A percentile compares a stretch with the other conserved stretches of the same genome.
Conservation (phyloP, 805 yeast species). For the Priceomyces medius region DNA sequence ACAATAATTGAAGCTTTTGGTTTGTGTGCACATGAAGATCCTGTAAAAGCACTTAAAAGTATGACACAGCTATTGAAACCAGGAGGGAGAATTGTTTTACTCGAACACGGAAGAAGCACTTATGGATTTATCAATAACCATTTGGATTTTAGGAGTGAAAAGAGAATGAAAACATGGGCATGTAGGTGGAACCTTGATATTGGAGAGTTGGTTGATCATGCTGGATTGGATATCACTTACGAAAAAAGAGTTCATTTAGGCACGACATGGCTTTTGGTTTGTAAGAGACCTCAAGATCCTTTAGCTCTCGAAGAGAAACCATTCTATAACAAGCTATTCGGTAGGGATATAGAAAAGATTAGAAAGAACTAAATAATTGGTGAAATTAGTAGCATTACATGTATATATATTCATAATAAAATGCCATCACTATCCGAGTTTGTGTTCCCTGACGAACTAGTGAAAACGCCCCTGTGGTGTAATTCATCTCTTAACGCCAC, state of each 20-base stretch:
- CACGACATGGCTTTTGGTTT: constrained; percentile 83
- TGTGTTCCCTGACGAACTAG: background rate
- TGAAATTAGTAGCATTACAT: constrained; percentile 2
- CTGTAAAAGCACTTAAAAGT: constrained; percentile 74
- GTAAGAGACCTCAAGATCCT: constrained; percentile 71
- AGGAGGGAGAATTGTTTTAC: constrained; percentile 80
- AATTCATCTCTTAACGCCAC: constrained; percentile 48
- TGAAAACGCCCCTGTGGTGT: constrained; percentile 33
- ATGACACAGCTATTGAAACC: constrained; percentile 76
- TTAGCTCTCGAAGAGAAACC: constrained; percentile 44
- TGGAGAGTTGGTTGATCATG: constrained; percentile 77
- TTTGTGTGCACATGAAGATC: constrained; percentile 92
- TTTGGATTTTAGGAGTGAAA: constrained; percentile 78
- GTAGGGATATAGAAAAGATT: constrained; percentile 31
- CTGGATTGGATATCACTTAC: constrained; percentile 79
- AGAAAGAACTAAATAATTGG: constrained; percentile 16
- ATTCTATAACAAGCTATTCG: constrained; percentile 40
- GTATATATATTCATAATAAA: constrained; percentile 9
- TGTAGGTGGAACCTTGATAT: constrained; percentile 97
- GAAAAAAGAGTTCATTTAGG: constrained; percentile 86
- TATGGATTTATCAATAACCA: constrained; percentile 76
- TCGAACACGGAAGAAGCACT: constrained; percentile 91
- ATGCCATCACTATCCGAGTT: background rate
- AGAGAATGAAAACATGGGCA: constrained; percentile 89
- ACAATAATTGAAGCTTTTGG: constrained; percentile 95